These are phyloP conservation scores for Penicillium mononematosum DNA, from an alignment of 495 filamentous ascomycete species.

Conservation along the genomic window DNA sequence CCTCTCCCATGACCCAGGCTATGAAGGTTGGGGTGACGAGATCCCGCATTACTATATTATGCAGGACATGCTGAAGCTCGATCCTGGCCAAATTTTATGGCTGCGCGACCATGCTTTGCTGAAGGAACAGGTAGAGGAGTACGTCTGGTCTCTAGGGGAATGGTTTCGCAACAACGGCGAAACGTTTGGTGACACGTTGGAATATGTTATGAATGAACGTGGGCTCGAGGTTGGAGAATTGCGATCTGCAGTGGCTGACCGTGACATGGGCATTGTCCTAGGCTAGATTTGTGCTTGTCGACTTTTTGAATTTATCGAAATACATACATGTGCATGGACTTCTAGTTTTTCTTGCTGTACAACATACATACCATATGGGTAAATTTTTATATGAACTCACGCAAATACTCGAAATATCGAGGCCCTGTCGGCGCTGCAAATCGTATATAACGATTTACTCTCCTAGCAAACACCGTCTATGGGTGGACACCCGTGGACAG, in stretches of 20 bases:
- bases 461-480: too few species aligned
- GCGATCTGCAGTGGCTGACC: constrained; percentile 27
- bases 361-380: too few species aligned
- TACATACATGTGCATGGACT: background rate
- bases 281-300: constrained; percentile 4
- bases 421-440: background rate
- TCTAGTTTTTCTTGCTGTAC: too few species aligned
- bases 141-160: constrained; percentile 50
- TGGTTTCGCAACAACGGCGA: constrained; percentile 67
- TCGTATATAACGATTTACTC: background rate
- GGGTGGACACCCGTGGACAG: too few species aligned
- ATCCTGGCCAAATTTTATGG: constrained; percentile 57
- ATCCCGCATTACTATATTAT: constrained; percentile 62
- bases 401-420: background rate
- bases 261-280: constrained; percentile 32
- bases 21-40: constrained; percentile 61
- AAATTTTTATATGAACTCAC: too few species aligned
- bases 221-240: constrained; percentile 38
- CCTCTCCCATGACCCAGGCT: constrained; percentile 40
- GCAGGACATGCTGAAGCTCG: constrained; percentile 65
- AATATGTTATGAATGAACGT: constrained; percentile 46
- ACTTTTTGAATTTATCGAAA: background rate
- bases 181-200: constrained; percentile 54
- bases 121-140: constrained; percentile 55
- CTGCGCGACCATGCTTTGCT: constrained; percentile 52